Conservation (phyloP, 805 yeast species). For the Candida krabiensis region DNA sequence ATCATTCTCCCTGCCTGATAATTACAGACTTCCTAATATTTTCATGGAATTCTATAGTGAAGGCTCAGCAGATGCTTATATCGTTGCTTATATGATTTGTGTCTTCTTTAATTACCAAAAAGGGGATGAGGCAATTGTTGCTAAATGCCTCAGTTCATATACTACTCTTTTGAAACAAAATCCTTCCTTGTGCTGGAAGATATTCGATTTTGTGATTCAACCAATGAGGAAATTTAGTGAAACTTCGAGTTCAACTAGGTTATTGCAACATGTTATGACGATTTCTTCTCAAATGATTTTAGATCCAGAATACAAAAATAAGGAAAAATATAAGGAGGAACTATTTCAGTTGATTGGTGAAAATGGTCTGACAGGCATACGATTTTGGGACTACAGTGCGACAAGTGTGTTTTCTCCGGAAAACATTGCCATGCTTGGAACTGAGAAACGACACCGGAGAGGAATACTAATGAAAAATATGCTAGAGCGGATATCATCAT, state of each 20-base stretch:
- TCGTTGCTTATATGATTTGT: constrained; percentile 15
- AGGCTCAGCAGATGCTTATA: constrained; percentile 13
- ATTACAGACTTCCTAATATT: constrained; percentile 39
- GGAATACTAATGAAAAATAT: constrained; percentile 11
- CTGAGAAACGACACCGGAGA: constrained; percentile 8
- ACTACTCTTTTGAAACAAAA: constrained; percentile 9
- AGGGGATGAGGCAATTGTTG: constrained; percentile 23
- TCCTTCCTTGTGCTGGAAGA: constrained; percentile 19
- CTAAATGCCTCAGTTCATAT: constrained; percentile 26
- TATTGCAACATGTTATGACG: constrained; percentile 25
- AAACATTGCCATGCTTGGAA: neutral
- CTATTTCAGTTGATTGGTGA: constrained; percentile 23
- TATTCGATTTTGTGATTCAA: constrained; percentile 16
- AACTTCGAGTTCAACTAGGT: constrained; percentile 21
- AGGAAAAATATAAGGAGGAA: constrained; percentile 21
- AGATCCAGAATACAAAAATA: constrained; percentile 30
- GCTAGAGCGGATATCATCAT: constrained; percentile 19
- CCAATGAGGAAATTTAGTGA: constrained; percentile 25
- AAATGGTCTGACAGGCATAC: constrained; percentile 23
- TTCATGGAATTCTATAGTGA: constrained; percentile 7
- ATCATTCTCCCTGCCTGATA: constrained; percentile 31
- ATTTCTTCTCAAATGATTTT: constrained; percentile 29
- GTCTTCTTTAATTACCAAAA: constrained; percentile 22
- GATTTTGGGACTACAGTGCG: constrained; percentile 14
- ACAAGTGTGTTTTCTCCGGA: constrained; percentile 15